Percentiles rank a stretch among this genome's conserved stretches.
Evolutionary conservation across 768 basidiomycete genomes (phyloP).

Genomic region (Trametopsis cervina): DNA sequence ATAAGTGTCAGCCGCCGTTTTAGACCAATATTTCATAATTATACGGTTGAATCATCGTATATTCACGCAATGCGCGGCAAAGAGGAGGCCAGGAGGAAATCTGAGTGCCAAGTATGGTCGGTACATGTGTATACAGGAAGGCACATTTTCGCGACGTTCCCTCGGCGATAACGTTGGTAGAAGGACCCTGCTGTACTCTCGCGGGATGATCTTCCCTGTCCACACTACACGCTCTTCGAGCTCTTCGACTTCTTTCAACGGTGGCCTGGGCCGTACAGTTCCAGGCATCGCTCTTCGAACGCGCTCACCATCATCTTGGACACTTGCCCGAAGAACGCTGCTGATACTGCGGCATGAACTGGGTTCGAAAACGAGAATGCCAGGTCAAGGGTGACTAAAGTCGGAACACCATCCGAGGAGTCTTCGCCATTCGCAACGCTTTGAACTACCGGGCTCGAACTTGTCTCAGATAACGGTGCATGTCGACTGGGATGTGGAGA

Average conservation of each 20-base stretch:
- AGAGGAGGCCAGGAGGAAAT: too few species aligned
- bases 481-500: conserved; percentile 32
- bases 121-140: too few species aligned
- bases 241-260: not conserved
- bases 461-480: conserved; percentile 6
- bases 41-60: too few species aligned
- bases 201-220: too few species aligned
- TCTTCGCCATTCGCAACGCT: not conserved
- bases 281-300: conserved; percentile 79
- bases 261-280: conserved; percentile 54
- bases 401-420: conserved; percentile 38
- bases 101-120: too few species aligned
- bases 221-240: too few species aligned
- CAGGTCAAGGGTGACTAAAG: conserved; percentile 79
- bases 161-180: too few species aligned
- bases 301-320: conserved; percentile 87
- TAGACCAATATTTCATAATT: too few species aligned
- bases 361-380: conserved; percentile 85
- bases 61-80: too few species aligned
- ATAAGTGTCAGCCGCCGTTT: too few species aligned
- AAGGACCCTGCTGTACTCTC: too few species aligned
- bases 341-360: conserved; percentile 75
- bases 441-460: not conserved
- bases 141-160: too few species aligned
- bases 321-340: conserved; percentile 81